These are phyloP conservation scores for Colletotrichum musicola DNA, from an alignment of 2,329 filamentous ascomycete species.

Conservation along the genomic window DNA sequence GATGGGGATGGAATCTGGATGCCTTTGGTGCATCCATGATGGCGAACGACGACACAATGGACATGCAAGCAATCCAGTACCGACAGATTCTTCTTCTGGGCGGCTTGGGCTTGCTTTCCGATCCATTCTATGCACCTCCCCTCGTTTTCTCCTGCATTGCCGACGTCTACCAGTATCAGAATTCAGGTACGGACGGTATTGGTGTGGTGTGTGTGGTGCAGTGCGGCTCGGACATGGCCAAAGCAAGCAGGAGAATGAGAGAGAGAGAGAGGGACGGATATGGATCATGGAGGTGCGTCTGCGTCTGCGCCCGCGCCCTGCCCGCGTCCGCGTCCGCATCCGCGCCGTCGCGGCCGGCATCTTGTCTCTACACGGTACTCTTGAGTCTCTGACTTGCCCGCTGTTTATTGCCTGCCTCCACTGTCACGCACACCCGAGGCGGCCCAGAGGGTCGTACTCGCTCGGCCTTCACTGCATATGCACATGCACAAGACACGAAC, in stretches of 20 bases:
- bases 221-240: slow-evolving; percentile 12
- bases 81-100: not conserved
- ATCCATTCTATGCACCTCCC: slow-evolving; percentile 12
- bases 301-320: not conserved
- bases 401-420: not conserved
- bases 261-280: slow-evolving; percentile 1
- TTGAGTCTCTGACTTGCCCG: not conserved
- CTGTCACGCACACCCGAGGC: slow-evolving; percentile 4
- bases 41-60: not conserved
- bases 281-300: slow-evolving; percentile 27
- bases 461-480: slow-evolving; percentile 31
- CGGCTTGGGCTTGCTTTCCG: not conserved
- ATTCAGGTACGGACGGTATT: not conserved
- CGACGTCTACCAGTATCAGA: slow-evolving; percentile 10
- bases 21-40: too few species aligned
- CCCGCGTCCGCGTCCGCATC: slow-evolving; percentile 9
- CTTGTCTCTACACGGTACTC: slow-evolving; percentile 14
- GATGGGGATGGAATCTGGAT: slow-evolving; percentile 1
- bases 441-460: slow-evolving; percentile 10
- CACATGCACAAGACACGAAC: slow-evolving; percentile 30
- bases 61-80: not conserved
- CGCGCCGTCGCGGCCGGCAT: slow-evolving; percentile 26
- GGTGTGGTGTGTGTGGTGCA: too few species aligned
- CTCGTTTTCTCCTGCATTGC: slow-evolving; percentile 19
- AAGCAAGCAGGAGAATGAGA: not conserved